Conservation (phyloP, 805 yeast genomes). For the Candida odintsovae region DNA sequence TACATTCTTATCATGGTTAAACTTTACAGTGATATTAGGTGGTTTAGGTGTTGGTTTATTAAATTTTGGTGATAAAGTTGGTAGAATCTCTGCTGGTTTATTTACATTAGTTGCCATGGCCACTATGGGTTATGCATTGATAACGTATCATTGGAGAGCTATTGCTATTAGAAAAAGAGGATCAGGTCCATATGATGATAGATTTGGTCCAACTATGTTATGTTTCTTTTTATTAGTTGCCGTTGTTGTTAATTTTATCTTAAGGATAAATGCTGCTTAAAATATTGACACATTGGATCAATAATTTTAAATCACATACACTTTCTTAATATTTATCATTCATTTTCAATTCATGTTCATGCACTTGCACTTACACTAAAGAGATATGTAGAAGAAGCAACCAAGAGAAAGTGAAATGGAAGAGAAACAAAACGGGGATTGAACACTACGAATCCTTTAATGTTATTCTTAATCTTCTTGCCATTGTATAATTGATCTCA, state of each 20-base stretch:
- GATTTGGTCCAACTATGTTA: constrained; percentile 97
- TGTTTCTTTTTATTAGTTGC: constrained; percentile 91
- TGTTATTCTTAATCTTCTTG: no score
- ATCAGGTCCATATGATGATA: constrained; percentile 98
- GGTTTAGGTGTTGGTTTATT: constrained; percentile 93
- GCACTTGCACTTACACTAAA: no score
- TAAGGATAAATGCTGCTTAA: constrained; percentile 41
- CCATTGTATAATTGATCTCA: no score
- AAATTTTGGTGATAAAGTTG: constrained; percentile 93
- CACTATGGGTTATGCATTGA: constrained; percentile 92
- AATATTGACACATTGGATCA: no score
- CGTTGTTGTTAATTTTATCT: constrained; percentile 84
- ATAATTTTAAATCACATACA: no score
- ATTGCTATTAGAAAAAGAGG: constrained; percentile 97
- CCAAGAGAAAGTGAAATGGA: no score
- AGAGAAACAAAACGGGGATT: no score
- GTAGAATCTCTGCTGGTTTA: constrained; percentile 87
- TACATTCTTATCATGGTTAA: constrained; percentile 96
- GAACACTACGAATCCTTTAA: no score
- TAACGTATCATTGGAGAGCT: constrained; percentile 99
- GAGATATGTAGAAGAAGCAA: neutral
- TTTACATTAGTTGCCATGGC: constrained; percentile 97
- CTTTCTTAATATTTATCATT: neutral
- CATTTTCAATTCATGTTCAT: neutral
- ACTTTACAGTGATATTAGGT: constrained; percentile 97